Evolutionary conservation across 306 rosid species (phyloP).

Genomic region (Quillaja saponaria): DNA sequence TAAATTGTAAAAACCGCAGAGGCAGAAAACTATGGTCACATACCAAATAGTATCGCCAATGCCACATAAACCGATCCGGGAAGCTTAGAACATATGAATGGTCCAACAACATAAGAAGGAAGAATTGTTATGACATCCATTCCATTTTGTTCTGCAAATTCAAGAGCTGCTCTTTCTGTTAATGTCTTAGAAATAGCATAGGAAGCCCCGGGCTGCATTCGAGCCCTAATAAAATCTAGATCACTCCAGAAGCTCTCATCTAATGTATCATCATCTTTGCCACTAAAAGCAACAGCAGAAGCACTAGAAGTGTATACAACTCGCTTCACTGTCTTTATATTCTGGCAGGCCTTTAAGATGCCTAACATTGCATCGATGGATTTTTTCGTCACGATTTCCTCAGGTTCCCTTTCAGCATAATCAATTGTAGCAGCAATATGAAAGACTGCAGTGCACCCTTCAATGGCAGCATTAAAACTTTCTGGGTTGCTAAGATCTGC

Average conservation of each 20-base stretch:
- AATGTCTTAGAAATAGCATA: constrained; percentile 44
- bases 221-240: constrained; percentile 18
- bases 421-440: constrained; percentile 36
- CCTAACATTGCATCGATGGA: constrained; percentile 42
- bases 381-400: constrained; percentile 33
- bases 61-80: constrained; percentile 31
- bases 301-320: constrained; percentile 48
- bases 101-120: constrained; percentile 45
- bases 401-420: constrained; percentile 29
- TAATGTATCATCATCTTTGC: not conserved
- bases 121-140: constrained; percentile 46
- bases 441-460: constrained; percentile 46
- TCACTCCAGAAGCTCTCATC: constrained; percentile 55
- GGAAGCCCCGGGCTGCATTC: not conserved
- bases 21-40: not conserved
- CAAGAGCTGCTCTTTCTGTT: constrained; percentile 40
- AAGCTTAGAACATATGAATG: constrained; percentile 45
- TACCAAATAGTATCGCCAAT: constrained; percentile 33
- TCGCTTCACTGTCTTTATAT: constrained; percentile 40
- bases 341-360: constrained; percentile 36
- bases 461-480: constrained; percentile 38
- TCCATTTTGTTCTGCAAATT: constrained; percentile 19
- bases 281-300: constrained; percentile 6
- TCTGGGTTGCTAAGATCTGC: constrained; percentile 46
- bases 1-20: no score